These are phyloP conservation scores for Caloboletus inedulis DNA, from an alignment of 1,284 basidiomycete genomes.

Conservation along the genomic window DNA sequence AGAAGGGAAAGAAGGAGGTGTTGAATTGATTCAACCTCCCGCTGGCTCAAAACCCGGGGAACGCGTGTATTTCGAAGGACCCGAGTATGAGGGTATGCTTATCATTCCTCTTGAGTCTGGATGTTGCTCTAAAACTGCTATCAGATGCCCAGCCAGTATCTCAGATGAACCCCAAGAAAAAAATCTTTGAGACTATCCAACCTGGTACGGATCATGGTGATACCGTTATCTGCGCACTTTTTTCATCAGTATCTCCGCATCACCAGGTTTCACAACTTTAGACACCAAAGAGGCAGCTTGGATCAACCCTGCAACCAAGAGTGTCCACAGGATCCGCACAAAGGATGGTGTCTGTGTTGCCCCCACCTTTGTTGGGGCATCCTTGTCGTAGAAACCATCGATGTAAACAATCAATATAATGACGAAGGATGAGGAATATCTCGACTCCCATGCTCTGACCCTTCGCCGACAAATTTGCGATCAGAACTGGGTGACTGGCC, in stretches of 20 bases:
- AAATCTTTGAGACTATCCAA: constrained; percentile 94
- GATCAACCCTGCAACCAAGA: constrained; percentile 83
- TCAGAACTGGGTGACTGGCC: neutral
- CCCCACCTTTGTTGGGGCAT: constrained; percentile 82
- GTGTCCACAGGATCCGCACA: constrained; percentile 80
- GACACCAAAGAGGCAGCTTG: constrained; percentile 86
- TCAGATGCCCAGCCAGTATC: constrained; percentile 69
- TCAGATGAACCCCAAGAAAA: constrained; percentile 95
- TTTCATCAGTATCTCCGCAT: constrained; percentile 2
- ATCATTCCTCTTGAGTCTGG: neutral
- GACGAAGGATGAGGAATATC: neutral
- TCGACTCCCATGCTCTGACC: neutral
- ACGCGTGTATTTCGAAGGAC: constrained; percentile 89
- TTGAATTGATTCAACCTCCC: constrained; percentile 89
- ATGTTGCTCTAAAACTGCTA: constrained; percentile 1
- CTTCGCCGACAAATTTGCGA: neutral
- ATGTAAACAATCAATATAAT: constrained; percentile 1
- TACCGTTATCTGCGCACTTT: neutral
- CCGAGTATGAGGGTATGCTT: constrained; percentile 67
- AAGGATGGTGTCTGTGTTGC: constrained; percentile 79
- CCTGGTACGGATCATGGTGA: constrained; percentile 50
- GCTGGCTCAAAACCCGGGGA: constrained; percentile 86
- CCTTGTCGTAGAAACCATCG: constrained; percentile 62
- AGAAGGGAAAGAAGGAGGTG: constrained; percentile 86
- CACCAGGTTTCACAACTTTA: constrained; percentile 78